Evolutionary conservation across 768 basidiomycete genomes (phyloP).

Genomic region (Phylloporus scabripes): DNA sequence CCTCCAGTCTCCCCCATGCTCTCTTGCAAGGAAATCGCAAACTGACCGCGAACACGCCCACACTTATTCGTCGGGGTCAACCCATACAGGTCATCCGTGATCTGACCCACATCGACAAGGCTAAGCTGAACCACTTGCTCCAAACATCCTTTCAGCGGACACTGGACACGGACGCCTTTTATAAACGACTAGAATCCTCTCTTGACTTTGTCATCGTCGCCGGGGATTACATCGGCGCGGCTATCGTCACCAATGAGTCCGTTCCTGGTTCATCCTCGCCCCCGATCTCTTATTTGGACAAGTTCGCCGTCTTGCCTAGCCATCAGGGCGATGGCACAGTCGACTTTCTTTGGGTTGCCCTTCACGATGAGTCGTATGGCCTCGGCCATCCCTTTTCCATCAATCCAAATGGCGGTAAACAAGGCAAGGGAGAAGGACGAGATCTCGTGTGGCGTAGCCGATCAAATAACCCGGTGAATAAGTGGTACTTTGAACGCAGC

Average conservation of each 20-base stretch:
- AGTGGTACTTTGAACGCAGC: conserved; percentile 98
- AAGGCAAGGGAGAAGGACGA: conserved; percentile 82
- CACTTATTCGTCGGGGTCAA: conserved; percentile 82
- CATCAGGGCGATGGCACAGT: conserved; percentile 98
- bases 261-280: conserved; percentile 28
- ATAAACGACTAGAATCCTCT: conserved; percentile 62
- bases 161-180: conserved; percentile 73
- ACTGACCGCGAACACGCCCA: conserved; percentile 87
- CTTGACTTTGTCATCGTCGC: conserved; percentile 93
- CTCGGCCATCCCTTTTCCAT: conserved; percentile 89
- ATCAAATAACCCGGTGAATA: conserved; percentile 92
- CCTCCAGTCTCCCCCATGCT: conserved; percentile 92
- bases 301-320: conserved; percentile 92
- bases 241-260: conserved; percentile 76
- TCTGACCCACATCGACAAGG: conserved; percentile 61
- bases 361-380: conserved; percentile 98
- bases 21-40: conserved; percentile 82
- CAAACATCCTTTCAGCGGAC: conserved; percentile 80
- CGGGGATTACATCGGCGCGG: conserved; percentile 93
- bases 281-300: conserved; percentile 90
- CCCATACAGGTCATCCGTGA: conserved; percentile 80
- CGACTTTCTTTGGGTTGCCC: conserved; percentile 97
- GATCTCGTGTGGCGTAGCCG: conserved; percentile 96
- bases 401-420: conserved; percentile 92
- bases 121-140: conserved; percentile 72